These are phyloP conservation scores for Protomyces inouyei DNA, from an alignment of 1,139 yeast genomes.

Conservation along the genomic window DNA sequence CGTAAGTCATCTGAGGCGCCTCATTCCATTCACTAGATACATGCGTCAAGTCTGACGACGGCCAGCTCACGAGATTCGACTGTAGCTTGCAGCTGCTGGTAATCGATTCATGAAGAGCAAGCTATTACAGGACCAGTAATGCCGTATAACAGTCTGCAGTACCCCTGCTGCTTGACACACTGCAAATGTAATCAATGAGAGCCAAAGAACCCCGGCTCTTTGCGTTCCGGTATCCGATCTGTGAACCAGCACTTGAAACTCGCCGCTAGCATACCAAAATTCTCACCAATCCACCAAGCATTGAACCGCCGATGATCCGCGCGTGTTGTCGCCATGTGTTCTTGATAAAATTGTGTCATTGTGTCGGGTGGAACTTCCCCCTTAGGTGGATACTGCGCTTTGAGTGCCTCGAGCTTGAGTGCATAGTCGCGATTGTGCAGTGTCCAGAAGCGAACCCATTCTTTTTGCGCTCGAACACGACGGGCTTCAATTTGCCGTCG, in stretches of 20 bases:
- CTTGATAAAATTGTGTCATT: slow-evolving; percentile 5
- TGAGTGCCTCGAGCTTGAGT: slow-evolving; percentile 4
- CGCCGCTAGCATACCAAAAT: slow-evolving; percentile 12
- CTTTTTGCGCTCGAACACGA: slow-evolving; percentile 3
- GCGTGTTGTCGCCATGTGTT: slow-evolving; percentile 4
- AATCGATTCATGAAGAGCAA: no score
- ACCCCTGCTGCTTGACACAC: no score
- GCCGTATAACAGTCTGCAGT: no score
- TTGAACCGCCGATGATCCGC: slow-evolving; percentile 17
- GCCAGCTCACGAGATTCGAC: no score
- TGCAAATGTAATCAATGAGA: not conserved
- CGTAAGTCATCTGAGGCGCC: no score
- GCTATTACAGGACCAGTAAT: no score
- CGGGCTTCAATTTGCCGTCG: slow-evolving; percentile 15
- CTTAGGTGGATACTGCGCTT: not conserved
- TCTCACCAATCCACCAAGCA: slow-evolving; percentile 18
- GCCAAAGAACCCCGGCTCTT: slow-evolving; percentile 24
- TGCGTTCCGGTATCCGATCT: slow-evolving; percentile 9
- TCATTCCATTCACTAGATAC: no score
- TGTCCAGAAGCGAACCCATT: slow-evolving; percentile 16
- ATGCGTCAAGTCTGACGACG: no score
- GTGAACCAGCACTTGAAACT: slow-evolving; percentile 9
- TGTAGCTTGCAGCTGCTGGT: no score
- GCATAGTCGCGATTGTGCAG: slow-evolving; percentile 16
- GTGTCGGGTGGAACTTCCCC: slow-evolving; percentile 9